phyloP scores from a whole-genome alignment of 2,329 filamentous ascomycete species.

The Sarocladium kiliense region DNA sequence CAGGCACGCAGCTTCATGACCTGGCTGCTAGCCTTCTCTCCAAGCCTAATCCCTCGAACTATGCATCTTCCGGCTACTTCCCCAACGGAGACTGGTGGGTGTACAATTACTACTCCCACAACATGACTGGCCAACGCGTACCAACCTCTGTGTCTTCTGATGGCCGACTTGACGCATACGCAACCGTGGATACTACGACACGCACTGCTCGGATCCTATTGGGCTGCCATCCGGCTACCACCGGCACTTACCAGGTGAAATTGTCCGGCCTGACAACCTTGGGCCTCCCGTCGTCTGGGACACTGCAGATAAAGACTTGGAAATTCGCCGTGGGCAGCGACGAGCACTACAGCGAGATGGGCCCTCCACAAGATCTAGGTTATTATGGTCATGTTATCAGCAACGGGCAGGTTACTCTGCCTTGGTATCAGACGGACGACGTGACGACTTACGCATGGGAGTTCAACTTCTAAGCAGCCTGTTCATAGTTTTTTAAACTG shows the following conservation, averaged over 20 bases:
- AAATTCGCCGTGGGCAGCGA: not conserved
- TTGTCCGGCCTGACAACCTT: not conserved
- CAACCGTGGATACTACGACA: not conserved
- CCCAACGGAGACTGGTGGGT: slow-evolving; percentile 12
- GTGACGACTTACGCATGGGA: not conserved
- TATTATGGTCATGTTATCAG: not conserved
- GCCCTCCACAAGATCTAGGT: not conserved
- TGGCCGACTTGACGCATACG: slow-evolving; percentile 10
- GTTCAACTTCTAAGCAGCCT: not conserved
- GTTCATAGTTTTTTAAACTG: no score
- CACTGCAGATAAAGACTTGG: not conserved
- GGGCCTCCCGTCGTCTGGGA: not conserved
- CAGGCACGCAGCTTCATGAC: slow-evolving; percentile 3
- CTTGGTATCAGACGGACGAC: not conserved
- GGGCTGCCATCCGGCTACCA: not conserved
- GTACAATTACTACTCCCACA: slow-evolving; percentile 11
- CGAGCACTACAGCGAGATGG: not conserved
- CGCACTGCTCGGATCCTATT: not conserved
- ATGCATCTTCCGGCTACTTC: slow-evolving; percentile 6
- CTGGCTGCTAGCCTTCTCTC: slow-evolving; percentile 5
- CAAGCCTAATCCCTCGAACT: not conserved
- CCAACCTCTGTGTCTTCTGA: slow-evolving; percentile 5
- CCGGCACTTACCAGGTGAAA: not conserved
- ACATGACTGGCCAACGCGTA: slow-evolving; percentile 11
- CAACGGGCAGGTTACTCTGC: not conserved